A percentile compares a stretch with the other conserved stretches of the same genome.
Evolutionary conservation across 768 basidiomycete species (phyloP).

Genomic region (Imleria badia): DNA sequence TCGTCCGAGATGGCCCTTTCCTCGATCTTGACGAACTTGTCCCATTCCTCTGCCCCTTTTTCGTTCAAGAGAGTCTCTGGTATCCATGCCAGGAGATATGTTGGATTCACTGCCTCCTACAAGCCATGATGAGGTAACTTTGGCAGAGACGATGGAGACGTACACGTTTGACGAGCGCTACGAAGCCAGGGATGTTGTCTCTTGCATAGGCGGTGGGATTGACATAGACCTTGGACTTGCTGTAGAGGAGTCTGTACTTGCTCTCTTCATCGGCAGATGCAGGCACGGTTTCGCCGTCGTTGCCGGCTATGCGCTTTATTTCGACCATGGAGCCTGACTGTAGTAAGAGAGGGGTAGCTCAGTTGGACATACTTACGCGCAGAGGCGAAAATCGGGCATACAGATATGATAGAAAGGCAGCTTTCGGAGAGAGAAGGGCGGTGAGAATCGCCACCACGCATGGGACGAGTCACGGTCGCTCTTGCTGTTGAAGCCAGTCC

Average conservation of each 20-base stretch:
- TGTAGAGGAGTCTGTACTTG: slow-evolving; percentile 76
- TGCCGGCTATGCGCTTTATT: slow-evolving; percentile 48
- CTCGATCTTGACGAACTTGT: slow-evolving; percentile 87
- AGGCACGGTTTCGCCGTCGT: slow-evolving; percentile 15
- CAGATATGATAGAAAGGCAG: slow-evolving; percentile 48
- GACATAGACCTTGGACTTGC: slow-evolving; percentile 93
- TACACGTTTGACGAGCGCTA: slow-evolving; percentile 87
- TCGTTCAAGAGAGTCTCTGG: slow-evolving; percentile 83
- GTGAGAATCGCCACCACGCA: slow-evolving; percentile 22
- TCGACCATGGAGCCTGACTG: slow-evolving; percentile 71
- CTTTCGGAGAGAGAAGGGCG: slow-evolving; percentile 42
- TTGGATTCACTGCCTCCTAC: slow-evolving; percentile 74
- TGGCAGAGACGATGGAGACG: slow-evolving; percentile 27
- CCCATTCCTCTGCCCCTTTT: slow-evolving; percentile 81
- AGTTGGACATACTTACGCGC: slow-evolving; percentile 5
- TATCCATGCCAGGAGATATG: slow-evolving; percentile 89
- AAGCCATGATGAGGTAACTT: slow-evolving; percentile 8
- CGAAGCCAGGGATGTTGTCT: slow-evolving; percentile 94
- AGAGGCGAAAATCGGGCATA: slow-evolving; percentile 27
- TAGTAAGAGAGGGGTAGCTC: slow-evolving; percentile 7
- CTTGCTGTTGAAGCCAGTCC: neutral
- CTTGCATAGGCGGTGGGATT: slow-evolving; percentile 89
- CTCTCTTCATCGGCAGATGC: slow-evolving; percentile 46
- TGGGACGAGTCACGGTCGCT: slow-evolving; percentile 6
- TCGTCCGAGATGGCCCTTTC: slow-evolving; percentile 57